Conservation (phyloP, 2,329 filamentous ascomycete species). For the Colletotrichum spinosum region DNA sequence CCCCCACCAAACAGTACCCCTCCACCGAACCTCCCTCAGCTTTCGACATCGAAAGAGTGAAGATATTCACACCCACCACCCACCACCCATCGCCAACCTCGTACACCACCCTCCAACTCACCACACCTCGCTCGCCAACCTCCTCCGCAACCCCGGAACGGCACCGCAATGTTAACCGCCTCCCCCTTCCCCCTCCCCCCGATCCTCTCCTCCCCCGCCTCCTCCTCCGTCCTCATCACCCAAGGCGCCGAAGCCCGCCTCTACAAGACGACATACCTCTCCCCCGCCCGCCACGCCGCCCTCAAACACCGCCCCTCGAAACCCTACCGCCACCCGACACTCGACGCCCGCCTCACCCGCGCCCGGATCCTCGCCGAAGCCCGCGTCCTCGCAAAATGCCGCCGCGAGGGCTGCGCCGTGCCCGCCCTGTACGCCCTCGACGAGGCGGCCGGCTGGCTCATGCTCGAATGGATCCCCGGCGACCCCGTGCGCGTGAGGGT, state of each 20-base stretch:
- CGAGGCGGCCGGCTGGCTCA: conserved; percentile 75
- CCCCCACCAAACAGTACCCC: conserved; percentile 10
- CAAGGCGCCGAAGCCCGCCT: conserved; percentile 97
- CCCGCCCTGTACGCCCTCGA: conserved; percentile 82
- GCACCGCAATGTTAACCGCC: conserved; percentile 1
- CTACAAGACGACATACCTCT: conserved; percentile 86
- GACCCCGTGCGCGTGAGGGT: conserved; percentile 76
- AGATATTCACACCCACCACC: conserved; percentile 19
- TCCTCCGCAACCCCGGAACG: too few species aligned
- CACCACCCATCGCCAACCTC: neutral
- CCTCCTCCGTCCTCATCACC: conserved; percentile 77
- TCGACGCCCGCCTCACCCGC: conserved; percentile 88
- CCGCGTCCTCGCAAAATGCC: conserved; percentile 82
- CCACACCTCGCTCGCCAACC: neutral
- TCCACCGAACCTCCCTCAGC: conserved; percentile 4
- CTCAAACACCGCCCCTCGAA: conserved; percentile 94
- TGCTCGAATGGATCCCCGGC: conserved; percentile 88
- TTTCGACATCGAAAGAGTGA: conserved; percentile 12
- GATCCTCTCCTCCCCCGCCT: conserved; percentile 72
- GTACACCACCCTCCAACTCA: neutral
- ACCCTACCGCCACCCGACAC: conserved; percentile 88
- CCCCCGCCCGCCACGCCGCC: conserved; percentile 75
- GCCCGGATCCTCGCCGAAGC: conserved; percentile 91
- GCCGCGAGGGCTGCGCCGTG: conserved; percentile 82
- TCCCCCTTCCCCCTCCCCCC: conserved; percentile 65